Base-by-base conservation (phyloP, 257 asterid species). In the Rhazya stricta region DNA sequence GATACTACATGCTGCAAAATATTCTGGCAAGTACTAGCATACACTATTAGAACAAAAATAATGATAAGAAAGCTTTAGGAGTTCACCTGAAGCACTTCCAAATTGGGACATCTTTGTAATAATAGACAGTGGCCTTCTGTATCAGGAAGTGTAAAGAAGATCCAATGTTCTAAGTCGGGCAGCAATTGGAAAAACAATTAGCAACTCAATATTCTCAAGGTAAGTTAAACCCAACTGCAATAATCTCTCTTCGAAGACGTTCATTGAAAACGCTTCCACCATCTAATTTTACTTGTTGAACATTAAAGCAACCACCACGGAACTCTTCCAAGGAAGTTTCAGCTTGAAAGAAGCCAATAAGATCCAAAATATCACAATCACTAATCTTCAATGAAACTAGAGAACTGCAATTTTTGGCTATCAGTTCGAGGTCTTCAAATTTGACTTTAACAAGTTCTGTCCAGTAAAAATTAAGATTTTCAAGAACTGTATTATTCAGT, bases 111-210 rank as follows among this genome's bases (percentile, higher is more conserved):
- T 78, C 71, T 88, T 50, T 74, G 86, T 73, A 91, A 79, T 65
- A 91, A 76, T 75, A 71, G 78, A 81, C 93, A 90, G 73, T 91
- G 96, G 75, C 88, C 90, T 85, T 90, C 94, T 23, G 97, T 91
- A 77, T 91, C 92, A 69, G 89, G 94, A 78, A 90, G 74, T 70
- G 96, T 86, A 91, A 5, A 90, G 90, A 82, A 88, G 94, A 77
- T 91, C 97, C 90, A 91, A 51, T 77, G 84, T 91, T 74, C 69
- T 90, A 69, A 91, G 86, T 66, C 80, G 82, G 50, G 89, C 79
- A 58, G 93, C 87, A 76, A 91, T 76, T 19, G 95, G 95, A 72
- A 84, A 84, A 72, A 91, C 73, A 70, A 90, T 79, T 46, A 89
- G 88, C 87, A 88, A 68, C 77, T 90, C 93, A 45, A 73, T 27